Base-by-base conservation (phyloP, 495 filamentous ascomycete genomes). In the Cercophora newfieldiana region DNA sequence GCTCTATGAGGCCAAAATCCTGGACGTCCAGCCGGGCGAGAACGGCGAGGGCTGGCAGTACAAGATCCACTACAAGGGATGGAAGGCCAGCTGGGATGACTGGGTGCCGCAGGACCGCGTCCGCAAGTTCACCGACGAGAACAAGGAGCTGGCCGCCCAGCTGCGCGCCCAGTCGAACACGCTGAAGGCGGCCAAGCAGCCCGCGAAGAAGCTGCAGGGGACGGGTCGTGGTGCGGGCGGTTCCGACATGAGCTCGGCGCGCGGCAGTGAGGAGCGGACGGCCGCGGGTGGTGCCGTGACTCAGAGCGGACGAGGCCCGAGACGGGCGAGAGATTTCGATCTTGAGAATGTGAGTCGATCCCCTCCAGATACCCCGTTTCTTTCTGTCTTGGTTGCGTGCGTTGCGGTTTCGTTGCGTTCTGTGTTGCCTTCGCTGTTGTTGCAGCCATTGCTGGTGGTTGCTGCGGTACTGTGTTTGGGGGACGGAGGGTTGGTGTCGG, bases 61-160 rank as follows among this genome's bases (percentile, higher is more conserved):
- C 75, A 90, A 91, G 67, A 92, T 99, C 55, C 95, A 99, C 77
- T 99, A 99, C 80, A 97, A 97, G 76, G 95, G 95, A 66, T 98
- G 95, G 95, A 99, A 99, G 80, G 91, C 91, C 74, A 97, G 93
- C 88, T 99, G 95, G 95, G 95, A 99, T 81, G 95, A 99, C 82
- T 98, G 94, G 93, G 95, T 98, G 47, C 88, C 91, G 8, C 88
- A 94, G 76, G 95, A 98, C 76, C 92, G 95, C 61, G 88, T 99
- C 16, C 89, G 94, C 64, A 97, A 97, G 81, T 89, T 92, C 77
- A 96, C 88, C 37, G 92, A 96, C 44, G 95, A 98, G 79, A 97
- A 98, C 77, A 89, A 90, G 72, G 91, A 92, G 67, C 85, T 97
- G 7, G 92, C 93, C n/a, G 73, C 78, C 49, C 85, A 87, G 70